A percentile compares a stretch with the other conserved stretches of the same genome.
phyloP scores from a whole-genome alignment of 2,329 filamentous ascomycete species.

The Monosporascus sp. region DNA sequence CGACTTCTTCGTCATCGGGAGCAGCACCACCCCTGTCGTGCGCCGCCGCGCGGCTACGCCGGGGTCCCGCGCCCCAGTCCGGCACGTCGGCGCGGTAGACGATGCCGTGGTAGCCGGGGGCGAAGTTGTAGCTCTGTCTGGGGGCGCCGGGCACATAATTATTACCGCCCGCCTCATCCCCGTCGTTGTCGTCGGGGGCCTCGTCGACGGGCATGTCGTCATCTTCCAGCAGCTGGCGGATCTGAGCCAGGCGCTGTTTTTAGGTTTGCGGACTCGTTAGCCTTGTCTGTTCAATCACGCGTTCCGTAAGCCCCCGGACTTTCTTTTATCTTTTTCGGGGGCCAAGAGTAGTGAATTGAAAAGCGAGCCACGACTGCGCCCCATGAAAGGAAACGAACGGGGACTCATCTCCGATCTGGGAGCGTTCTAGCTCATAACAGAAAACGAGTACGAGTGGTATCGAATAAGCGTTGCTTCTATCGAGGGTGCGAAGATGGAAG shows the following conservation, averaged over 20 bases:
- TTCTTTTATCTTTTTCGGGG: no score
- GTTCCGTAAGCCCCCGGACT: no score
- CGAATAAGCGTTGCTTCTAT: no score
- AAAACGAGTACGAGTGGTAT: no score
- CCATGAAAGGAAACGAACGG: no score
- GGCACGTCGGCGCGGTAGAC: conserved; percentile 76
- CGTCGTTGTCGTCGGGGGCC: conserved; percentile 45
- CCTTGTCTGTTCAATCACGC: background rate
- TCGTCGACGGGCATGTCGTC: conserved; percentile 70
- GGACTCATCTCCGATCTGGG: no score
- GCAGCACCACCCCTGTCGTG: conserved; percentile 12
- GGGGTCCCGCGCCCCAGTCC: conserved; percentile 50
- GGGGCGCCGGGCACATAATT: conserved; percentile 41
- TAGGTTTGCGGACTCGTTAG: conserved; percentile 4
- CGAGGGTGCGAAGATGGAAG: no score
- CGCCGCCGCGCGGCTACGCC: conserved; percentile 12
- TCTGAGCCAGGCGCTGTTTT: conserved; percentile 66
- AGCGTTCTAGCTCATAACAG: no score
- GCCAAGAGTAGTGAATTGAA: no score
- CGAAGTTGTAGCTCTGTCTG: conserved; percentile 85
- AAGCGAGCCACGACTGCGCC: no score
- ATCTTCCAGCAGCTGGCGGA: conserved; percentile 68
- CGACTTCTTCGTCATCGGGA: background rate
- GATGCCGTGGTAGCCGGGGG: conserved; percentile 78
- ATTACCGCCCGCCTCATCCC: conserved; percentile 20